Percentiles rank a stretch among this genome's conserved stretches.
Evolutionary conservation across 805 yeast species (phyloP).

Genomic region (Candida hispaniensis): DNA sequence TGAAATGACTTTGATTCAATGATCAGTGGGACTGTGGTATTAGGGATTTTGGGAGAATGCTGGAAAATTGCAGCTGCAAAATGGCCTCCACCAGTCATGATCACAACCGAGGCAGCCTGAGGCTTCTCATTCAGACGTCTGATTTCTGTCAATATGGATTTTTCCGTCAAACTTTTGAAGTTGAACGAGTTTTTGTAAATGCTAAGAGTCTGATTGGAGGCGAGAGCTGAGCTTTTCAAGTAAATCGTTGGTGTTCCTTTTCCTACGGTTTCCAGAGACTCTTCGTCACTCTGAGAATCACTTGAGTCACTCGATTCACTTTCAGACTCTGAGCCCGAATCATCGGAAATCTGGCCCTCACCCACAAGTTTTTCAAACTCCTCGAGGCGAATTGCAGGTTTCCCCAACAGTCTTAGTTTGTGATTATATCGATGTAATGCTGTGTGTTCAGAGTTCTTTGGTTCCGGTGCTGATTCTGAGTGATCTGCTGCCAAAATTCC

Average conservation of each 20-base stretch:
- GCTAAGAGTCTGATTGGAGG: slow-evolving; percentile 1
- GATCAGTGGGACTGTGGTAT: slow-evolving; percentile 45
- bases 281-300: too few relatives aligned
- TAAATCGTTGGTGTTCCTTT: slow-evolving; percentile 9
- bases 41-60: slow-evolving; percentile 43
- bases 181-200: slow-evolving; percentile 9
- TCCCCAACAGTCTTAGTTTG: slow-evolving; percentile 8
- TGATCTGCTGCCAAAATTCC: slow-evolving; percentile 4
- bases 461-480: neutral
- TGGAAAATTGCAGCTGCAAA: slow-evolving; percentile 91
- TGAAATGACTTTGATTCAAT: slow-evolving; percentile 61
- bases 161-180: slow-evolving; percentile 2
- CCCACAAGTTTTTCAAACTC: slow-evolving; percentile 6
- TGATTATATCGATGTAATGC: slow-evolving; percentile 14
- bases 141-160: slow-evolving; percentile 4
- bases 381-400: slow-evolving; percentile 5
- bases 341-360: slow-evolving; percentile 3
- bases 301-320: too few relatives aligned
- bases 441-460: slow-evolving; percentile 9
- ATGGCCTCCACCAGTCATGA: slow-evolving; percentile 97
- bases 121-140: slow-evolving; percentile 7
- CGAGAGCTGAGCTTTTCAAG: slow-evolving; percentile 7
- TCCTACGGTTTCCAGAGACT: too few relatives aligned
- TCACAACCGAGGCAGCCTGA: slow-evolving; percentile 47
- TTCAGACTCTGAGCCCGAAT: too few relatives aligned